Base-by-base conservation (phyloP, 331 rosid species). In the Rhamnella rubrinervis region DNA sequence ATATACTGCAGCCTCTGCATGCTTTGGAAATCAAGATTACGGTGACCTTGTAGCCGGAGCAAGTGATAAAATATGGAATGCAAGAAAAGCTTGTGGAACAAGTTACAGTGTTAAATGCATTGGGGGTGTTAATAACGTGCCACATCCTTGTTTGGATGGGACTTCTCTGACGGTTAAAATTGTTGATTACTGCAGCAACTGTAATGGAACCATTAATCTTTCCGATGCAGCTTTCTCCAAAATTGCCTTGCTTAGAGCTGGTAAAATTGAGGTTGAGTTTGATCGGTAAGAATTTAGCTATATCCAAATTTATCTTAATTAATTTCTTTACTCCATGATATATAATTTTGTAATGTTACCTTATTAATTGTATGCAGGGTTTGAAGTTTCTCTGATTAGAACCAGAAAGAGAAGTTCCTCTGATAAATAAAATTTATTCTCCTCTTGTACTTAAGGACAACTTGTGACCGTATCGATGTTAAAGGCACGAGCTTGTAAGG, bases 141-240 rank as follows among this genome's bases (percentile, higher is more conserved):
- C 71, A 13, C 8, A 52, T 6, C 61, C 60, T 66, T 66, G 60
- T 50, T 28, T 52, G 23, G 61, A 66, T 50, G 16, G 7, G 17
- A 9, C 8, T 14, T 14, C 6, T 6, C 50, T n/a, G 11, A 6
- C 0, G 0, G 71, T 66, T 66, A 4, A 28, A 52, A 50, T 66
- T 8, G 61, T 31, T 18, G 71, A 66, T 35, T 19, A 53, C 51
- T 66, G 61, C 28, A 11, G 18, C 6, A 1, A 17, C 11, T 20
- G 55, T 21, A 19, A 16, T 19, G 53, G 55, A n/a, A 64, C 68
- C 37, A 64, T 64, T 47, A 64, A 64, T 46, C 68, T 64, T 46
- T 44, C 68, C 11, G 28, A 12, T 10, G 26, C 17, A 8, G 66
- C 66, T 40, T 62, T 62, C 51, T 28, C 44, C 18, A 2, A 6